Base-by-base conservation (phyloP, 495 filamentous ascomycete species). In the Aspergillus egyptiacus region DNA sequence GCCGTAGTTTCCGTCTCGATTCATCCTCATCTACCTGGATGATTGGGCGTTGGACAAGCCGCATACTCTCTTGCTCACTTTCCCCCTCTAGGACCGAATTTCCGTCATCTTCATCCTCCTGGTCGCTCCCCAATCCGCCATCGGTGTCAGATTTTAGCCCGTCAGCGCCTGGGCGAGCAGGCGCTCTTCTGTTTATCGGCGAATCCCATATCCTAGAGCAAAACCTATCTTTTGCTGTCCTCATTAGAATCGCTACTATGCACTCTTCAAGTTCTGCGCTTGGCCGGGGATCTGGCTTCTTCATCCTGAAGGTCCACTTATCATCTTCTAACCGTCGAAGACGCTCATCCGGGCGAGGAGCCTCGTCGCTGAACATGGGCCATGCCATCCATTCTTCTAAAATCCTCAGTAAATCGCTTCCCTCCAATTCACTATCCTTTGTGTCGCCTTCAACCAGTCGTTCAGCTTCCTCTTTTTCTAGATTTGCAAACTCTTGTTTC, bases 341-440 rank as follows among this genome's bases (percentile, higher is more conserved):
- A n/a, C 38, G 23, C 44, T 82, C 76, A 17, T 70, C 70, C 8
- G 67, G 61, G n/a, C 75, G 71, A 3, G 85, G 84, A 14, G 90
- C 85, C 6, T 71, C 65, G 9, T 69, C 59, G 17, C 74, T 70
- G 13, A 63, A 64, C 65, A 90, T 54, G 15, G 89, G 89, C 89
- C 89, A 95, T 1, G 87, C 84, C 2, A 84, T 84, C 88, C 88
- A 94, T 24, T 40, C 17, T 46, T 72, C 77, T 5, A 70, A 72
- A 14, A 79, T 75, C 13, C 31, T 50, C 13, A 38, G 56, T 35
- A 27, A 54, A 1, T 59, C 56, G 27, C 55, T 42, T 33, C 64
- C 54, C 56, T 63, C 48, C 13, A 15, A 24, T 15, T 58, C 50
- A 50, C 68, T 62, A 17, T 57, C 23, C 0, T 43, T 27, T 14